A percentile compares a stretch with the other conserved stretches of the same genome.
phyloP scores from a whole-genome alignment of 441 rosid species.

The Pelargonium cotyledonis region DNA sequence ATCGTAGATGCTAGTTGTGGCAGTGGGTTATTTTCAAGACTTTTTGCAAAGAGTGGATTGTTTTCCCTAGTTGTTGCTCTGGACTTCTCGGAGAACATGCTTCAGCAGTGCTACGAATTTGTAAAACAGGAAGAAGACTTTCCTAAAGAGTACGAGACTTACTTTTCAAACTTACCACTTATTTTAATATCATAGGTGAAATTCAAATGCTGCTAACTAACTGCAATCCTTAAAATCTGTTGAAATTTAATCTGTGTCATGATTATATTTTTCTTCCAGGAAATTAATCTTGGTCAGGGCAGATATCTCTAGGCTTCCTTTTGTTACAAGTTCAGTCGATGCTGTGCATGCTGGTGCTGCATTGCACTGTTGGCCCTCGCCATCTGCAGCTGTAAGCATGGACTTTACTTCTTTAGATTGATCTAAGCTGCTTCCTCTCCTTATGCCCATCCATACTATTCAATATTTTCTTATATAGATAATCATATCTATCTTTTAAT shows the following conservation, averaged over 20 bases:
- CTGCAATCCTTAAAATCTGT: background rate
- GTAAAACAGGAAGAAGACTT: conserved; percentile 50
- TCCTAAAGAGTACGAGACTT: conserved; percentile 51
- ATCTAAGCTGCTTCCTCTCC: too few relatives aligned
- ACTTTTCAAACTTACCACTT: conserved; percentile 4
- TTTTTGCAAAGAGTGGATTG: conserved; percentile 59
- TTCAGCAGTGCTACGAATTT: conserved; percentile 60
- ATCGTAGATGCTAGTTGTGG: conserved; percentile 88
- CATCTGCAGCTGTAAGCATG: conserved; percentile 56
- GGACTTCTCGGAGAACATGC: conserved; percentile 89
- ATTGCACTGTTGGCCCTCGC: conserved; percentile 91
- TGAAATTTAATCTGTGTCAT: background rate
- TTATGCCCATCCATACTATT: too few relatives aligned
- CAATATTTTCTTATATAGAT: too few relatives aligned
- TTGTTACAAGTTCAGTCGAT: conserved; percentile 61
- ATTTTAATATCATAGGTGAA: background rate
- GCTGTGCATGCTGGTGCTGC: conserved; percentile 97
- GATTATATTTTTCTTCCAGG: conserved; percentile 36
- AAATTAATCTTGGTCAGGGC: conserved; percentile 72
- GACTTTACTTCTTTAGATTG: too few relatives aligned
- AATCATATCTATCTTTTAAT: too few relatives aligned
- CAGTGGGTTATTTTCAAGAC: conserved; percentile 75
- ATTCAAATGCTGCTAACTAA: background rate
- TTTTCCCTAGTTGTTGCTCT: conserved; percentile 69
- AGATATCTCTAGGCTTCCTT: conserved; percentile 80